A percentile compares a stretch with the other conserved stretches of the same genome.
These are phyloP conservation scores for Picea engelmannii DNA, from an alignment of 83 land plant species.

Conservation along the genomic window DNA sequence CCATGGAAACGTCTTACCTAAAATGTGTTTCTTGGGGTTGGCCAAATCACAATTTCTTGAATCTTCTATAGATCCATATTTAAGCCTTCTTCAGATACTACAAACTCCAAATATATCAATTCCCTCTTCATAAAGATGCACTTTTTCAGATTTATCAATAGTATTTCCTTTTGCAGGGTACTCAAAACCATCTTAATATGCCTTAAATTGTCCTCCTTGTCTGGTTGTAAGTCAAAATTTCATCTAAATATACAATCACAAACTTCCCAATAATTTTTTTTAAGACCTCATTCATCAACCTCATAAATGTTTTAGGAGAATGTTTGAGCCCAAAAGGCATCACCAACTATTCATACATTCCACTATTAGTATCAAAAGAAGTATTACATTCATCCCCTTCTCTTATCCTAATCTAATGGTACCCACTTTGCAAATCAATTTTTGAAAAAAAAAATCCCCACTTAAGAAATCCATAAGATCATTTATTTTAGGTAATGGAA, in stretches of 20 bases:
- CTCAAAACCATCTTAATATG: neutral
- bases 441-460: neutral
- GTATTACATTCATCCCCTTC: neutral
- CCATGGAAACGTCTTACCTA: neutral
- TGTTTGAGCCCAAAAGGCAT: neutral
- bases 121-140: no score
- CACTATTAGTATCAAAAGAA: neutral
- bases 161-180: neutral
- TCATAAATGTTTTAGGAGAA: neutral
- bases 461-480: no score
- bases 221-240: neutral
- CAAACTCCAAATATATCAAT: no score
- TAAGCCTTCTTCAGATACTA: neutral
- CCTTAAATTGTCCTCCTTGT: neutral
- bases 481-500: no score
- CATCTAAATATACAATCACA: neutral
- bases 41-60: neutral
- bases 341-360: no score
- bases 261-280: neutral
- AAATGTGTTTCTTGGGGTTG: no score
- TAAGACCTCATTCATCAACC: neutral
- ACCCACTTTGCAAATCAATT: neutral
- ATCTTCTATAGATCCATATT: neutral
- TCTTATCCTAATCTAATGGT: neutral
- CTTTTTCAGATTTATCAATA: no score